These are phyloP conservation scores for Smallanthus sonchifolius DNA, from an alignment of 129 eudicot species.

Conservation along the genomic window DNA sequence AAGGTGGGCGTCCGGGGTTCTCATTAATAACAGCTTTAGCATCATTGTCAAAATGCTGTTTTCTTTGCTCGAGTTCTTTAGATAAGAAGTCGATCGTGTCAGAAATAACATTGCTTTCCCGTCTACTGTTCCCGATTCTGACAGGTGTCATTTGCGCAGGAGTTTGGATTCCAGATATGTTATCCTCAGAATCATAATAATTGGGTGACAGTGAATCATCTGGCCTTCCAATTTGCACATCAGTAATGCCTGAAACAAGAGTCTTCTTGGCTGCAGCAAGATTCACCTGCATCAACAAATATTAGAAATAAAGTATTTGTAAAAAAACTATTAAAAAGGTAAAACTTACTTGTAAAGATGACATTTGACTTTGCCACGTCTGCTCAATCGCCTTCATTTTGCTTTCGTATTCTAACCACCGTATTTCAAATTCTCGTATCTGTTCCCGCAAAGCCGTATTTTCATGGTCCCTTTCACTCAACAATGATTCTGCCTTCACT, in stretches of 20 bases:
- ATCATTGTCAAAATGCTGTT: slow-evolving; percentile 58
- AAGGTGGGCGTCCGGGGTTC: slow-evolving; percentile 26
- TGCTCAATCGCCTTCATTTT: slow-evolving; percentile 85
- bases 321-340: not conserved
- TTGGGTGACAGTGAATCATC: slow-evolving; percentile 21
- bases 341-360: slow-evolving; percentile 71
- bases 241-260: slow-evolving; percentile 36
- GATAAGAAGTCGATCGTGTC: slow-evolving; percentile 32
- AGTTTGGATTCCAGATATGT: slow-evolving; percentile 45
- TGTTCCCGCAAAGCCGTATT: slow-evolving; percentile 58
- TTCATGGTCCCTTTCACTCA: slow-evolving; percentile 58
- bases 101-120: slow-evolving; percentile 19
- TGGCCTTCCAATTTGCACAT: slow-evolving; percentile 15
- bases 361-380: slow-evolving; percentile 78
- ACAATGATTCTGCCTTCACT: slow-evolving; percentile 44
- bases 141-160: slow-evolving; percentile 46
- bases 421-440: slow-evolving; percentile 49
- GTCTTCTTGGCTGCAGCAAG: slow-evolving; percentile 64
- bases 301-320: slow-evolving; percentile 24
- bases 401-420: slow-evolving; percentile 71
- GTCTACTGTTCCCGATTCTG: slow-evolving; percentile 22
- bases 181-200: slow-evolving; percentile 49
- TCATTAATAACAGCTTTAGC: slow-evolving; percentile 44
- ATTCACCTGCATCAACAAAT: slow-evolving; percentile 32
- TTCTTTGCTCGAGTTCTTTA: slow-evolving; percentile 58